Percentiles rank a stretch among this genome's conserved stretches.
Conservation (phyloP, 2,329 filamentous ascomycete species). For the Botryotinia globosa region DNA sequence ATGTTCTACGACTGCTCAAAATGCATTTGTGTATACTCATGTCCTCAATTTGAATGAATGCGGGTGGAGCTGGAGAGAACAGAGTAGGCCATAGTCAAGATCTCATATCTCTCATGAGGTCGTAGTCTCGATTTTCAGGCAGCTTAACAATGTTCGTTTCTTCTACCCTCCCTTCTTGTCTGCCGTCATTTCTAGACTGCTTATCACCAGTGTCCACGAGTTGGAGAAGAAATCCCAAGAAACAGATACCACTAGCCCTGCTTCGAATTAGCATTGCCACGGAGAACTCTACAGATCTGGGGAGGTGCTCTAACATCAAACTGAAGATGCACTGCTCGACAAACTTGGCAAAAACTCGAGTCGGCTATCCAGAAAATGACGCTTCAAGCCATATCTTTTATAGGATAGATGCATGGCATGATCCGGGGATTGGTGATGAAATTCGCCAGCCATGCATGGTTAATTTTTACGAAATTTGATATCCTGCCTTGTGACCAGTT, state of each 20-base stretch:
- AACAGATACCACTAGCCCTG: neutral
- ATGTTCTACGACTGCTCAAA: neutral
- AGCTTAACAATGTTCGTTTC: neutral
- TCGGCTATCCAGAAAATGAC: neutral
- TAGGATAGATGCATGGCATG: neutral
- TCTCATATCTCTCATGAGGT: neutral
- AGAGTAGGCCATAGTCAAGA: too few relatives aligned
- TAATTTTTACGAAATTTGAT: neutral
- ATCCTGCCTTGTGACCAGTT: neutral
- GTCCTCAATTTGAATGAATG: neutral
- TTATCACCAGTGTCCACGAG: neutral
- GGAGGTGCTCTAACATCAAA: neutral
- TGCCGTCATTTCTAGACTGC: neutral
- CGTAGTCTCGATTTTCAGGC: neutral
- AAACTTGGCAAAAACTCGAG: neutral
- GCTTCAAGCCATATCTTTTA: neutral
- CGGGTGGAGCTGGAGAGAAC: neutral
- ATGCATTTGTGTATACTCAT: neutral
- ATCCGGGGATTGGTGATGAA: neutral
- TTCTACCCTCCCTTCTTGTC: neutral
- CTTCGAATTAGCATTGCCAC: neutral
- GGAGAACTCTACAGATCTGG: neutral
- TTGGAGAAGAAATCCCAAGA: neutral
- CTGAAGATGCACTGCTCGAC: neutral
- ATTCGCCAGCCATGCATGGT: neutral